Conservation (phyloP, 192 early-diverging fungal species). For the Pecoramyces ruminantium region DNA sequence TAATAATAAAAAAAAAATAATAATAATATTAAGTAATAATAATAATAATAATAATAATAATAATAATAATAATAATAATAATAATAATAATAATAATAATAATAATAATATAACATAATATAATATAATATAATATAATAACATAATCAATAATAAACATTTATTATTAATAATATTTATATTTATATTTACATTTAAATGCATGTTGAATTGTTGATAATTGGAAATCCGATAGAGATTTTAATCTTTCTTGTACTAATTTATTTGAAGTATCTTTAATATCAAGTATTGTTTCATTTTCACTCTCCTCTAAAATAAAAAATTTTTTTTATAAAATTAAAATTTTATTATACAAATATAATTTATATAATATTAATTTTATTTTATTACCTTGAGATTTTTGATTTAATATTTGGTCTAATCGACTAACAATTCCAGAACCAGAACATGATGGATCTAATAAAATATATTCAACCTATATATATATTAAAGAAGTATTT, state of each 20-base stretch:
- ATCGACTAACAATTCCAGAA: conserved; percentile 76
- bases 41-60: too few relatives aligned
- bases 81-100: too few relatives aligned
- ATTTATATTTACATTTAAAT: conserved; percentile 32
- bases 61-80: too few relatives aligned
- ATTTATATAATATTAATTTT: conserved; percentile 2
- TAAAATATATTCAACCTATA: conserved; percentile 67
- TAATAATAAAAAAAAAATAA: too few relatives aligned
- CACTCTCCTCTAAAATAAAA: conserved; percentile 5
- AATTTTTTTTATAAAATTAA: too few relatives aligned
- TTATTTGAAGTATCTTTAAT: neutral
- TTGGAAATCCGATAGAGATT: conserved; percentile 76
- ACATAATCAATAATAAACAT: too few relatives aligned
- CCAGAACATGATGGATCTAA: conserved; percentile 94
- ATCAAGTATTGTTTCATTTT: conserved; percentile 8
- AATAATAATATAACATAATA: too few relatives aligned
- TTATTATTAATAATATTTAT: neutral
- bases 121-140: neutral
- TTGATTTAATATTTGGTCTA: conserved; percentile 61
- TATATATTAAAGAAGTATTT: too few relatives aligned
- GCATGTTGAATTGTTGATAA: conserved; percentile 62
- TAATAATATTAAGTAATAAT: too few relatives aligned
- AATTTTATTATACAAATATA: too few relatives aligned
- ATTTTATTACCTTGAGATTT: conserved; percentile 14
- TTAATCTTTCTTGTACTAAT: conserved; percentile 29